phyloP scores from a whole-genome alignment of 768 basidiomycete species.

The Saitozyma podzolica region DNA sequence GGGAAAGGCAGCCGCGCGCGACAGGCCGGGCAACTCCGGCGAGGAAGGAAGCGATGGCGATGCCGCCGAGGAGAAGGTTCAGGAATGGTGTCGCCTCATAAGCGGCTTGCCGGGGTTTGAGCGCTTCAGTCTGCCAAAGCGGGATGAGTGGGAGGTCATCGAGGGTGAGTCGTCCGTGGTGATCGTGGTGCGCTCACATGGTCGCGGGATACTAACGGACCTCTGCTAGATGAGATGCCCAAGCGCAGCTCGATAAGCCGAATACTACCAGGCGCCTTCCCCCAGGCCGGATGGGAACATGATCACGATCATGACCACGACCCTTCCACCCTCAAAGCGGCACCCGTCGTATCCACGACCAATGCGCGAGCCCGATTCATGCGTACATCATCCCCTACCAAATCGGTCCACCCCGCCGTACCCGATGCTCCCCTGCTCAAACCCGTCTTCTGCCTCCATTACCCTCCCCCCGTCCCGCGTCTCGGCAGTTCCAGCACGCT shows the following conservation, averaged over 20 bases:
- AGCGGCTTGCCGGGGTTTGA: slow-evolving; percentile 11
- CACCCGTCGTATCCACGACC: too few species aligned
- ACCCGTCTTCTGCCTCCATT: slow-evolving; percentile 29
- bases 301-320: too few species aligned
- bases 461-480: not conserved
- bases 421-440: slow-evolving; percentile 16
- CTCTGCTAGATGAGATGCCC: too few species aligned
- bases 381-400: not conserved
- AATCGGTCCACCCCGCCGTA: not conserved
- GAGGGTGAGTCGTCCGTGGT: slow-evolving; percentile 24
- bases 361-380: not conserved
- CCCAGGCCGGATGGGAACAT: slow-evolving; percentile 15
- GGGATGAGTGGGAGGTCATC: slow-evolving; percentile 39
- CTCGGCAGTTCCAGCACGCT: slow-evolving; percentile 25
- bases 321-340: too few species aligned
- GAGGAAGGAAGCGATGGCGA: not conserved
- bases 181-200: too few species aligned
- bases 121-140: not conserved
- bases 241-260: too few species aligned
- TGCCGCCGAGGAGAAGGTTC: not conserved
- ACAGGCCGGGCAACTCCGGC: not conserved
- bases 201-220: too few species aligned
- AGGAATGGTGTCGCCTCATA: slow-evolving; percentile 8
- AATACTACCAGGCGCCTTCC: slow-evolving; percentile 38
- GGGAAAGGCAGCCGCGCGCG: too few species aligned